phyloP scores from a whole-genome alignment of 352 stramenopile genomes.

The Globisporangium ultimum region DNA sequence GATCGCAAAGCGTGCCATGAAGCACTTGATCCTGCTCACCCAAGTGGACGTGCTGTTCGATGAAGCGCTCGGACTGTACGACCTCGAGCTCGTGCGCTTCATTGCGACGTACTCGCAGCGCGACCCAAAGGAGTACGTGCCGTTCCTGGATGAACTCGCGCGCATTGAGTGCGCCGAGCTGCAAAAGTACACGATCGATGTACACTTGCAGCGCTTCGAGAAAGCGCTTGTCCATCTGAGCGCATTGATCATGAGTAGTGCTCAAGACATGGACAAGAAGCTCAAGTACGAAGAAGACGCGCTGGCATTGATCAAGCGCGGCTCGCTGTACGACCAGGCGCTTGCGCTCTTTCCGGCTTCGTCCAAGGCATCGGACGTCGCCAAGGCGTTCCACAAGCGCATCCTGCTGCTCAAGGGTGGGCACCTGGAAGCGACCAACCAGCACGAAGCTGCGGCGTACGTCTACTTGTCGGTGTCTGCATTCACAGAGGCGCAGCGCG shows the following conservation, averaged over 20 bases:
- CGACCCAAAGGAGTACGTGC: constrained; percentile 70
- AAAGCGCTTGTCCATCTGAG: constrained; percentile 46
- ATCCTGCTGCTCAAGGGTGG: constrained; percentile 51
- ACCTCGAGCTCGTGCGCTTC: constrained; percentile 57
- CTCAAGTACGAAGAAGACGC: constrained; percentile 27
- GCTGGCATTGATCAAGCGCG: constrained; percentile 37
- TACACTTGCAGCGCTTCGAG: constrained; percentile 37
- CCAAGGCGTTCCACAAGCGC: constrained; percentile 24
- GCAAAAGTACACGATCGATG: constrained; percentile 62
- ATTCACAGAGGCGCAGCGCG: constrained; percentile 36
- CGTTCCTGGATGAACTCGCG: constrained; percentile 53
- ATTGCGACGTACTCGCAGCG: constrained; percentile 60
- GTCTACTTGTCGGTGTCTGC: constrained; percentile 51
- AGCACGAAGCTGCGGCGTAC: constrained; percentile 53
- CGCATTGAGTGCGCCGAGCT: constrained; percentile 28
- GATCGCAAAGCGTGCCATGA: constrained; percentile 50
- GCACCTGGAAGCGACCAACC: constrained; percentile 32
- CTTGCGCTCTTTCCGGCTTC: constrained; percentile 32
- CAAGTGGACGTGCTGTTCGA: constrained; percentile 66
- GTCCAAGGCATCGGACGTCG: constrained; percentile 6
- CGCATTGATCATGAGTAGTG: constrained; percentile 19
- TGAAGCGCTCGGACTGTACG: constrained; percentile 64
- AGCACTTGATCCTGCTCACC: constrained; percentile 70
- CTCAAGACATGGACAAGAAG: constrained; percentile 8
- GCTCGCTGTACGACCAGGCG: constrained; percentile 50